phyloP scores from a whole-genome alignment of 202 grass and related monocot species.

The Zizania palustris region DNA sequence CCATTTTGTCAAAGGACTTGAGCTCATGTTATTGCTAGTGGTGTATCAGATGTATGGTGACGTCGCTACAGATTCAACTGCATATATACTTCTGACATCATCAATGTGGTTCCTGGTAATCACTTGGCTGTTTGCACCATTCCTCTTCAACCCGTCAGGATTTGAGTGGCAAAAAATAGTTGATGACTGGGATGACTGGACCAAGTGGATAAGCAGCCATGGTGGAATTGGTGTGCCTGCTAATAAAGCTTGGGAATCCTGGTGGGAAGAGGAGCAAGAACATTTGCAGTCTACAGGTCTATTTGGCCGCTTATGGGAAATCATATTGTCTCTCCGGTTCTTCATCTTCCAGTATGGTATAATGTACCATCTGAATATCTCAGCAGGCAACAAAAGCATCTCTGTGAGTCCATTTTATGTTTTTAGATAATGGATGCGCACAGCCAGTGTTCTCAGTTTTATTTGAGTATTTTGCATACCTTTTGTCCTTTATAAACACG shows the following conservation, averaged over 20 bases:
- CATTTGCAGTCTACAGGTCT: conserved; percentile 79
- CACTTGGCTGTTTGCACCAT: conserved; percentile 87
- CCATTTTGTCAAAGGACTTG: conserved; percentile 79
- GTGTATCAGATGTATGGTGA: conserved; percentile 65
- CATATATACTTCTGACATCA: conserved; percentile 69
- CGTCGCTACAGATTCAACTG: conserved; percentile 53
- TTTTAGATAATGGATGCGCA: no score
- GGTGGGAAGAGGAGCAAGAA: conserved; percentile 97
- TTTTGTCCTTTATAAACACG: conserved; percentile 28
- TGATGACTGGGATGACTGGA: conserved; percentile 90
- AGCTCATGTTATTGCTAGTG: conserved; percentile 68
- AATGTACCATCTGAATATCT: conserved; percentile 83
- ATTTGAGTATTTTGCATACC: neutral
- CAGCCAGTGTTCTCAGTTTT: neutral
- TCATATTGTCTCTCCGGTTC: conserved; percentile 74
- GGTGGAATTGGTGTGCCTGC: conserved; percentile 92
- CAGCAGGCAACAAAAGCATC: conserved; percentile 83
- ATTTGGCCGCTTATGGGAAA: conserved; percentile 74
- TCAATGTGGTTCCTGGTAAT: conserved; percentile 93
- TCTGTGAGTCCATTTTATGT: conserved; percentile 50
- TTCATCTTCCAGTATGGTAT: conserved; percentile 94
- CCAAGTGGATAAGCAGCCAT: conserved; percentile 73
- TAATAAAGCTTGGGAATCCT: conserved; percentile 95
- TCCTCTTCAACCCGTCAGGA: conserved; percentile 90
- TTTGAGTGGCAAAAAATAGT: conserved; percentile 97